Base-by-base conservation (phyloP, 331 rosid genomes). In the Ulmus americana region DNA sequence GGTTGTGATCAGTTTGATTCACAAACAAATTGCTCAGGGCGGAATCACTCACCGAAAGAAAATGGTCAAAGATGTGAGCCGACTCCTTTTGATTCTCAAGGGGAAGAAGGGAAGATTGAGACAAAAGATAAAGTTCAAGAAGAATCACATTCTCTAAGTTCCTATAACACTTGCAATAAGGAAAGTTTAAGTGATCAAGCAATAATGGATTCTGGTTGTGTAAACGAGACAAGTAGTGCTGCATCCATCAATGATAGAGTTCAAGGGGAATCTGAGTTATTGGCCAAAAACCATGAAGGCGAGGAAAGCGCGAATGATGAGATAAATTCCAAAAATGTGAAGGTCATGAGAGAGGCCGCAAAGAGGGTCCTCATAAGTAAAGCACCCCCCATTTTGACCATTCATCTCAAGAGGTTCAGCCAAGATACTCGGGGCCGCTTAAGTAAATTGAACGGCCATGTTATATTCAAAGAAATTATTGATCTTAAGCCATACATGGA, bases 401-500 rank as follows among this genome's bases (percentile, higher is more conserved):
- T 94, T 75, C 99, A 90, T 85, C 81, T 94, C 50, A 94, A 94
- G 79, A 82, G 99, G 68, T 94, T 94, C 76, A 77, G 95, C 82
- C 97, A 88, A 60, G 99, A 94, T 78, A 81, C 86, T 28, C 95
- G 95, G 40, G 97, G 99, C 43, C 95, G 96, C 76, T 69, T 90
- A 50, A 94, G 86, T 77, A 90, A 94, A 80, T 76, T 90, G 80
- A 94, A 80, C 45, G 99, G 99, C 40, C 88, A 94, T 69, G 91
- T 94, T 68, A 73, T 61, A 61, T 87, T 94, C 77, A 75, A 70
- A 70, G 95, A 94, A 75, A 74, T 68, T 40, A 71, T 94, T 73
- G 84, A 94, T 80, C 89, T 94, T 61, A 81, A 81, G 58, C 95
- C 97, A 16, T 94, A 83, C 68, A 80, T 94, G 83, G 95, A 90